Evolutionary conservation across 1,284 basidiomycete species (phyloP), one percentile per base, ranked within the genome.

Genomic region (Cryptococcus floricola): DNA sequence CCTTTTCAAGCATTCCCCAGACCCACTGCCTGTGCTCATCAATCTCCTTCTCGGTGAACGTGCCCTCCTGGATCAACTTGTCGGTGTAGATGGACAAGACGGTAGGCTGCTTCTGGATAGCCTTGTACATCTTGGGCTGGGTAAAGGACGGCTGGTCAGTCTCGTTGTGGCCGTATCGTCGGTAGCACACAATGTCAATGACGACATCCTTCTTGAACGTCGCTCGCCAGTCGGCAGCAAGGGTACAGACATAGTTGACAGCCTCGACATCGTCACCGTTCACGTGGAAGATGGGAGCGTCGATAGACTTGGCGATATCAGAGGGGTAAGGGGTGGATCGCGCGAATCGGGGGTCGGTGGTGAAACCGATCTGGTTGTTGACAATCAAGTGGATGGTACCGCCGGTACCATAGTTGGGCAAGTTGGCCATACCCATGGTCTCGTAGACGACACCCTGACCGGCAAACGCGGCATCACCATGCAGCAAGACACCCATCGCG

Each of bases 361-460:
- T 99, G 82, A 99, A 99, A 64, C 96, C 96, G 62, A 98, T 97
- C 78, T 99, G 96, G 81, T 99, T 99, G 83, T 99, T 99, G 70
- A 99, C 93, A 69, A 99, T 94, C 63, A 98, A 81, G 77, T 98
- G 96, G 68, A 98, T 91, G 47, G 96, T 98, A 61, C 96, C 96
- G 60, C 96, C 96, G 18, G 94, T 97, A 50, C 94, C 93, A 78
- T 97, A 99, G 79, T 85, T 86, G 47, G 91, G 91, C 48, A 99
- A 83, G 75, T 89, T 91, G 81, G 94, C 89, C 83, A 98, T 91
- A 71, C 96, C 96, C 90, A 97, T 97, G 42, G 95, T 98, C 81
- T 99, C 96, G 79, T 98, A 99, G 42, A 98, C 94, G 59, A 98
- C 82, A 79, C 96, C 96, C 77, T 99, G 96, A 39, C 95, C 96